A percentile compares a stretch with the other conserved stretches of the same genome.
Evolutionary conservation across 2,329 filamentous ascomycete species (phyloP).

Genomic region (Clarireedia hainanense): DNA sequence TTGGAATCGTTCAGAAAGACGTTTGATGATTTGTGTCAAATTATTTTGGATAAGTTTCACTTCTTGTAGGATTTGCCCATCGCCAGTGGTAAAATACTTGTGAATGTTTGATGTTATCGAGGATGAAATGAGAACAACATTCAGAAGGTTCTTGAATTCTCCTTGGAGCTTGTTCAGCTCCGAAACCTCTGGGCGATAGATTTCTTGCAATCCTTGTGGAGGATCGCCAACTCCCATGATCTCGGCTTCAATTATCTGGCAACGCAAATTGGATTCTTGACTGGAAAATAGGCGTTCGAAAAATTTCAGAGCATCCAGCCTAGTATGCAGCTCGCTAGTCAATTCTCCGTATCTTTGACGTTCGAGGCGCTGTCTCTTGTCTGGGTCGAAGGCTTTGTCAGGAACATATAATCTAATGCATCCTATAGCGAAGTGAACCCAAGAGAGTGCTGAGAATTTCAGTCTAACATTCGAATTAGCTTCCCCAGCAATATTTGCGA

Average conservation of each 20-base stretch:
- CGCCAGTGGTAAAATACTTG: slow-evolving; percentile 15
- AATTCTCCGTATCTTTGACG: slow-evolving; percentile 50
- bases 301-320: slow-evolving; percentile 50
- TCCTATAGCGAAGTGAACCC: slow-evolving; percentile 68
- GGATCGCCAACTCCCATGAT: slow-evolving; percentile 56
- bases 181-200: slow-evolving; percentile 64
- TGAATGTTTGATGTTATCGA: slow-evolving; percentile 12
- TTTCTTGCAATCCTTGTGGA: slow-evolving; percentile 53
- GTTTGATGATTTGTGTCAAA: slow-evolving; percentile 59
- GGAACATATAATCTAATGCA: slow-evolving; percentile 77
- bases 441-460: slow-evolving; percentile 49
- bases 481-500: slow-evolving; percentile 26
- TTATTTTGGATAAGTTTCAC: slow-evolving; percentile 42
- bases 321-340: slow-evolving; percentile 44
- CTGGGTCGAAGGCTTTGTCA: slow-evolving; percentile 78
- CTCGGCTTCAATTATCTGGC: slow-evolving; percentile 54
- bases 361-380: slow-evolving; percentile 57
- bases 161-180: slow-evolving; percentile 67
- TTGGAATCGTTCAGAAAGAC: slow-evolving; percentile 62
- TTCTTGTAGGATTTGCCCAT: slow-evolving; percentile 36
- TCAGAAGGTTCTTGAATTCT: slow-evolving; percentile 72
- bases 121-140: slow-evolving; percentile 28
- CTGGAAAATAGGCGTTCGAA: slow-evolving; percentile 66
- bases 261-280: slow-evolving; percentile 58
- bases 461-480: slow-evolving; percentile 23